Evolutionary conservation across 2,329 filamentous ascomycete species (phyloP).

Genomic region (Phaeosphaeria sp.): DNA sequence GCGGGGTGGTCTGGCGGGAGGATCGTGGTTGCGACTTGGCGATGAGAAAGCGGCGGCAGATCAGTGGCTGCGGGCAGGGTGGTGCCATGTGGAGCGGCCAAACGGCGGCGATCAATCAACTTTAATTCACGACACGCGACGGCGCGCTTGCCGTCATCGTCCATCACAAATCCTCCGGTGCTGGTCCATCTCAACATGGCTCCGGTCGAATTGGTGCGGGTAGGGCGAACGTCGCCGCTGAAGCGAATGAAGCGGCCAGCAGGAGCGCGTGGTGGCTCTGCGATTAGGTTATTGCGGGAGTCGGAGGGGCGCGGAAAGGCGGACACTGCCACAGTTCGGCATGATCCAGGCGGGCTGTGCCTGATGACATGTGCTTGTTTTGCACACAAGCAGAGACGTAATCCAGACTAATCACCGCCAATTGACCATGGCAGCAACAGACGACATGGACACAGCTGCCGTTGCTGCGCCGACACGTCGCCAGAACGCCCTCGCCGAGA

Average conservation of each 20-base stretch:
- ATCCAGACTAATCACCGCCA: conserved; percentile 4
- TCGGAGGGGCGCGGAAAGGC: conserved; percentile 32
- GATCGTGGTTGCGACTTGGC: neutral
- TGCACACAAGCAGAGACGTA: conserved; percentile 9
- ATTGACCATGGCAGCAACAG: conserved; percentile 29
- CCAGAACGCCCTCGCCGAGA: conserved; percentile 49
- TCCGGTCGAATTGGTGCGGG: conserved; percentile 8
- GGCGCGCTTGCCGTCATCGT: conserved; percentile 18
- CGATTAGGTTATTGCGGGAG: conserved; percentile 14
- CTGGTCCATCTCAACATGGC: conserved; percentile 9
- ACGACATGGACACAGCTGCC: neutral
- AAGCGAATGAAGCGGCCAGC: conserved; percentile 5
- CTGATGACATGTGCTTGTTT: conserved; percentile 20
- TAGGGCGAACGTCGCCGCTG: neutral
- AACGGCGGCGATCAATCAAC: neutral
- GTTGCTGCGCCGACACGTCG: conserved; percentile 18
- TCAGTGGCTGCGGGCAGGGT: conserved; percentile 15
- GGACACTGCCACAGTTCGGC: conserved; percentile 33
- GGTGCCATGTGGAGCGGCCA: neutral
- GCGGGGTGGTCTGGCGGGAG: conserved; percentile 1
- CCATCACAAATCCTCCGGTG: neutral
- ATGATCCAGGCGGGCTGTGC: conserved; percentile 15
- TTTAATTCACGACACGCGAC: conserved; percentile 3
- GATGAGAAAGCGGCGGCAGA: conserved; percentile 2
- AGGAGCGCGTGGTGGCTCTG: no score